Evolutionary conservation across 2,329 filamentous ascomycete genomes (phyloP), one percentile per base, ranked within the genome.

Genomic region (Lachnellula cervina): DNA sequence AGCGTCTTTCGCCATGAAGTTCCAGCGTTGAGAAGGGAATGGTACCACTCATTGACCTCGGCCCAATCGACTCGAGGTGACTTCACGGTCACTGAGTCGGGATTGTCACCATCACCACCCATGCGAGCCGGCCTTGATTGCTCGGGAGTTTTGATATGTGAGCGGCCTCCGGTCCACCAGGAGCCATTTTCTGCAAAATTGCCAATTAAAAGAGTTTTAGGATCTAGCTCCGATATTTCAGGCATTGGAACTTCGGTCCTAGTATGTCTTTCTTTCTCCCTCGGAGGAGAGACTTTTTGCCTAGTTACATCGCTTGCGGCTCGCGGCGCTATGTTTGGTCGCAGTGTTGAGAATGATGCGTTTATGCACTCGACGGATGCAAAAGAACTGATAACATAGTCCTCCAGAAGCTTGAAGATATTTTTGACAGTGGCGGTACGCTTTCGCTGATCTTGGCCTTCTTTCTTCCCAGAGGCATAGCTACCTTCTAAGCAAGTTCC

Each of bases 151-250:
- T 37, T 76, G 69, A 52, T 66, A 64, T 65, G 80, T 45, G 60
- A 56, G 76, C 59, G 56, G 49, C 79, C 79, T 1, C 86, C 88
- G 47, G 86, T 85, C 88, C 89, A 93, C 89, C 88, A 93, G 7
- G 81, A 82, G 2, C 88, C 89, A 66, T 94, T 94, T 68, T 94
- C 89, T 1, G 86, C 87, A 62, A 92, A 78, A 64, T 92, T 83
- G 2, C 88, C 89, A 2, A 92, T 70, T 6, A 91, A 75, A 19
- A 93, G 74, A 5, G 88, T 80, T 66, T 91, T 94, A 1, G 87
- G 82, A 68, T 94, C 89, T 19, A 91, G 72, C 49, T 89, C 85
- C 37, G 79, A 79, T 3, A 84, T 70, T 51, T 89, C 85, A 35
- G 80, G 78, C 4, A 84, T 70, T 11, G 62, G 54, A 5, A 58